phyloP scores from a whole-genome alignment of 129 eudicot genomes.

The Centrapalus pauciflorus region DNA sequence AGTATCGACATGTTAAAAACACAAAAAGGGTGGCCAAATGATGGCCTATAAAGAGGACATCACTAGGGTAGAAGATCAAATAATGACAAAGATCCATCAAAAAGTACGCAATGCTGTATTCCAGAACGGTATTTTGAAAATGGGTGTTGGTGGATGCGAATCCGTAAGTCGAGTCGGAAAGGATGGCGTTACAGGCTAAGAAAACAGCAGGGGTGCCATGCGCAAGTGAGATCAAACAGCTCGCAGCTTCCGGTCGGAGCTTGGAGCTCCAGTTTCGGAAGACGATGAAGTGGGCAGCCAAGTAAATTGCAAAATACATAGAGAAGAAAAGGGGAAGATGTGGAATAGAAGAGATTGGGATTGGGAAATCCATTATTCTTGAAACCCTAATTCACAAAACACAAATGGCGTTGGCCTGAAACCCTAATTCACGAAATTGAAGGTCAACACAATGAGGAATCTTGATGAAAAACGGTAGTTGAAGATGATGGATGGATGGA shows the following conservation, averaged over 20 bases:
- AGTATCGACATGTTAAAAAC: constrained; percentile 64
- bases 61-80: constrained; percentile 68
- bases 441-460: neutral
- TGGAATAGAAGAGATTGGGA: constrained; percentile 29
- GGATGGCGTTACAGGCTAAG: constrained; percentile 45
- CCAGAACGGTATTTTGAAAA: constrained; percentile 49
- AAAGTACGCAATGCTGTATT: constrained; percentile 89
- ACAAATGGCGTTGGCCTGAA: neutral
- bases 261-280: constrained; percentile 62
- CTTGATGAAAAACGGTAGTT: constrained; percentile 17
- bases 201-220: constrained; percentile 92
- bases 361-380: constrained; percentile 32
- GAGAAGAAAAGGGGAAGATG: constrained; percentile 55
- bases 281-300: constrained; percentile 43
- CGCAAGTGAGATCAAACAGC: constrained; percentile 66
- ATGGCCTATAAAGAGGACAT: constrained; percentile 71
- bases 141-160: constrained; percentile 58
- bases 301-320: constrained; percentile 40
- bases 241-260: constrained; percentile 81
- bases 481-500: neutral
- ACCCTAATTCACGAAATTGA: constrained; percentile 15
- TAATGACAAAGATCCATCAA: constrained; percentile 70
- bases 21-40: constrained; percentile 87
- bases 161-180: constrained; percentile 33
- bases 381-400: constrained; percentile 3